Base-by-base conservation (phyloP, 2,329 filamentous ascomycete species). In the Nemania serpens region DNA sequence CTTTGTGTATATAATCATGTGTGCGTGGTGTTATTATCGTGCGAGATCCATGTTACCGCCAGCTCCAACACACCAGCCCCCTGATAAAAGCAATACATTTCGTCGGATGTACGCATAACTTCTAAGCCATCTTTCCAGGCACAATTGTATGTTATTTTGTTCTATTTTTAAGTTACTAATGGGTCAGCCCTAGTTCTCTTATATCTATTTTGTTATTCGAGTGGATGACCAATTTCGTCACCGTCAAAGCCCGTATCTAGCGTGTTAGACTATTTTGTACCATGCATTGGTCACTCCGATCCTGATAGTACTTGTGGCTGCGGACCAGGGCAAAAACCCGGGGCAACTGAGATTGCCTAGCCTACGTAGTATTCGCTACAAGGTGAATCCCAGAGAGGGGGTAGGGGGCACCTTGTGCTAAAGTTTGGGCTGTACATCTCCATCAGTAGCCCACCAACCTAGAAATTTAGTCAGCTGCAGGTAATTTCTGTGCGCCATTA, bases 291-390 rank as follows among this genome's bases (percentile, higher is more conserved):
- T 29, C 7, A 5, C 6, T 17, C 46, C 15, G 20, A 10, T 36
- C 6, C 42, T 33, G 29, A 37, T 22, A 36, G 33, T 12, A 33
- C 33, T 48, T 25, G 55, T 42, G 17, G 17, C 25, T 55, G 39
- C 12, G 22, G 13, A 12, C 39, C 29, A 45, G 54, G 54, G 49
- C 51, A 42, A 11, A 46, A 51, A 51, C 50, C 51, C 49, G 41
- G 33, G 29, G 36, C 18, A 41, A 41, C 17, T 36, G 42, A 53
- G 49, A 62, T 55, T 55, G 46, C n/a, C 41, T 47, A 5, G 29
- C 41, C 22, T 29, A 18, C 33, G 20, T 45, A 39, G 46, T 39
- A 17, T 48, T 43, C 43, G 42, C 15, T 45, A 17, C 48, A 49
- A 52, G n/a, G 29, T 20, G 29, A 50, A 47, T 49, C 39, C 34